These are phyloP conservation scores for Babesia bovis DNA, from an alignment of 169 alveolate species.

Conservation along the genomic window DNA sequence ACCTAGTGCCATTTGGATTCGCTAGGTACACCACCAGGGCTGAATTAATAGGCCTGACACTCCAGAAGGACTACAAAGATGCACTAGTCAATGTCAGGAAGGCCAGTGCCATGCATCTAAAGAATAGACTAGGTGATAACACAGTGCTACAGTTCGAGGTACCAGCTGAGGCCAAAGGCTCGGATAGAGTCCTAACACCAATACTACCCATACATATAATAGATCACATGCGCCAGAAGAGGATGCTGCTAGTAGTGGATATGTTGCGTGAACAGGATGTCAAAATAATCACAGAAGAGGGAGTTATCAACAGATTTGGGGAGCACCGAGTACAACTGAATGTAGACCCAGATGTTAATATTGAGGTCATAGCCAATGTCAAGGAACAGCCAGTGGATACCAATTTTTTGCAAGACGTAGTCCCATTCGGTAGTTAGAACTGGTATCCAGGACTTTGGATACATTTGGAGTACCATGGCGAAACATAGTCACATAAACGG, in stretches of 20 bases:
- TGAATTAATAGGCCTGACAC: conserved; percentile 52
- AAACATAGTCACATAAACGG: too few relatives aligned
- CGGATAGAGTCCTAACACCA: conserved; percentile 37
- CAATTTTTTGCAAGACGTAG: conserved; percentile 9
- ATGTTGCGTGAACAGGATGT: conserved; percentile 67
- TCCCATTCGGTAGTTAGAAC: neutral
- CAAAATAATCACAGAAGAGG: conserved; percentile 45
- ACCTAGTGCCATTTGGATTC: conserved; percentile 69
- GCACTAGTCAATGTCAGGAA: conserved; percentile 54
- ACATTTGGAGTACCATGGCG: too few relatives aligned
- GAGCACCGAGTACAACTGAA: conserved; percentile 21
- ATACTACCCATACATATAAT: conserved; percentile 55
- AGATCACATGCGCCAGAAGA: conserved; percentile 25
- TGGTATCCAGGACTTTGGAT: too few relatives aligned
- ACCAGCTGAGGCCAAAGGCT: conserved; percentile 32
- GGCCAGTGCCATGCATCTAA: conserved; percentile 60
- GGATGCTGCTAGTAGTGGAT: conserved; percentile 46
- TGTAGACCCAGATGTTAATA: conserved; percentile 44
- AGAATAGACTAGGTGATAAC: conserved; percentile 46
- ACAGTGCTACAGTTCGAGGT: conserved; percentile 45
- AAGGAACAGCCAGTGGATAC: conserved; percentile 37
- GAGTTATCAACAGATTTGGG: conserved; percentile 48
- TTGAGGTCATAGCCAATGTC: conserved; percentile 26
- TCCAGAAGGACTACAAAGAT: conserved; percentile 54
- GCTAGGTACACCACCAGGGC: conserved; percentile 67